Conservation (phyloP, 2,329 filamentous ascomycete genomes). For the Stachybotrys echinatus region DNA sequence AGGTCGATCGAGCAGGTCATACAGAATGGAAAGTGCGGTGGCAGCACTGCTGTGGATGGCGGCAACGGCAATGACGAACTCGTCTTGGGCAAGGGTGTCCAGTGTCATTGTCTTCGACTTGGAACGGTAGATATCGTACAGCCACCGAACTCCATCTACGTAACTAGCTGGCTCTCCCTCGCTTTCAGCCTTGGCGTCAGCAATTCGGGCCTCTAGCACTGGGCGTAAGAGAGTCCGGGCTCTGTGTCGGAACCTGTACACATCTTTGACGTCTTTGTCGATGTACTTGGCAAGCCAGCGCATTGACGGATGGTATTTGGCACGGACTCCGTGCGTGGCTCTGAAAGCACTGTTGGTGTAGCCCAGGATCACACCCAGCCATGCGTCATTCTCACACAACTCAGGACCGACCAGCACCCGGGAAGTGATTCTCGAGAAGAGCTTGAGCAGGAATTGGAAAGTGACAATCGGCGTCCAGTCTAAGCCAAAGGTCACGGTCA, state of each 20-base stretch:
- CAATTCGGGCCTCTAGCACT: background rate
- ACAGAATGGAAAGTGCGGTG: background rate
- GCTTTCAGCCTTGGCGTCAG: background rate
- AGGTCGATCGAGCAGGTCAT: background rate
- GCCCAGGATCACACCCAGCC: background rate
- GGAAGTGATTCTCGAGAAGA: background rate
- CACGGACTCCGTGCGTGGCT: background rate
- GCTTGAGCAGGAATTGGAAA: background rate
- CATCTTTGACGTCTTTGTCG: background rate
- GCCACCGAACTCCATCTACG: background rate
- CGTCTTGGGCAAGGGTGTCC: background rate
- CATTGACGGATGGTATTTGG: background rate
- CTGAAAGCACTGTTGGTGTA: background rate
- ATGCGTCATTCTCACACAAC: background rate
- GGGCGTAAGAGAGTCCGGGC: background rate
- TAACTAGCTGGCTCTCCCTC: background rate
- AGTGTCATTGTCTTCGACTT: background rate
- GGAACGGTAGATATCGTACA: background rate
- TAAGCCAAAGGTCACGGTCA: background rate
- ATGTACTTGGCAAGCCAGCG: background rate
- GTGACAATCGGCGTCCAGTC: background rate
- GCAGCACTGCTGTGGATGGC: background rate
- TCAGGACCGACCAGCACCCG: background rate
- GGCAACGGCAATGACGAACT: background rate
- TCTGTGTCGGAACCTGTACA: background rate